A percentile compares a stretch with the other conserved stretches of the same genome.
Evolutionary conservation across 2,329 filamentous ascomycete genomes (phyloP).

Genomic region (Apiospora pterosperma): DNA sequence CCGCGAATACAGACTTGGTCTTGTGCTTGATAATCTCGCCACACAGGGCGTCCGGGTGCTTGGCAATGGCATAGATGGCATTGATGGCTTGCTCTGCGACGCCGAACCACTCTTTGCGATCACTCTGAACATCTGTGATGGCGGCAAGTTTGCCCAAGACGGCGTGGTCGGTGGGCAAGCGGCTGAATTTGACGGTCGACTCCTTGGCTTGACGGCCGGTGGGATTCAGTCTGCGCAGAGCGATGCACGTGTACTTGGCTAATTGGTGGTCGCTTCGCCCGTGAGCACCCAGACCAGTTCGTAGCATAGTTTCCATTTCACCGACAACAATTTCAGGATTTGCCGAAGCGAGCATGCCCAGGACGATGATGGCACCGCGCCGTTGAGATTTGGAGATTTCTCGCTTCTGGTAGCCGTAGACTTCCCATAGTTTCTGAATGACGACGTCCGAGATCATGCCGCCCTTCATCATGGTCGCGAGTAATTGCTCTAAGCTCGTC

Average conservation of each 20-base stretch:
- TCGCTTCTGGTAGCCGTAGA: conserved; percentile 89
- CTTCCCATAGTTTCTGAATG: conserved; percentile 91
- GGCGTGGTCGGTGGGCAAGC: conserved; percentile 88
- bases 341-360: conserved; percentile 94
- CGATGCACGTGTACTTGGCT: conserved; percentile 93
- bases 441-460: conserved; percentile 83
- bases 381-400: conserved; percentile 91
- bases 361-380: conserved; percentile 88
- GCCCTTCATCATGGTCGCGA: conserved; percentile 97
- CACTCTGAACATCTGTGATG: conserved; percentile 79
- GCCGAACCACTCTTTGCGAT: conserved; percentile 94
- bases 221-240: conserved; percentile 85
- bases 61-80: conserved; percentile 90
- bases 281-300: conserved; percentile 78
- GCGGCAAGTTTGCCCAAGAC: conserved; percentile 77
- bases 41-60: conserved; percentile 89
- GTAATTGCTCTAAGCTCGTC: conserved; percentile 89
- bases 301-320: conserved; percentile 91
- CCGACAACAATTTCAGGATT: conserved; percentile 90
- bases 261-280: conserved; percentile 82
- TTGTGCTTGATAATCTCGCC: conserved; percentile 87
- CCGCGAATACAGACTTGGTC: conserved; percentile 73
- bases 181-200: conserved; percentile 64
- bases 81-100: conserved; percentile 94
- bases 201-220: conserved; percentile 76